These are phyloP conservation scores for Pestalotiopsis fici DNA, from an alignment of 2,329 filamentous ascomycete species.

Conservation along the genomic window DNA sequence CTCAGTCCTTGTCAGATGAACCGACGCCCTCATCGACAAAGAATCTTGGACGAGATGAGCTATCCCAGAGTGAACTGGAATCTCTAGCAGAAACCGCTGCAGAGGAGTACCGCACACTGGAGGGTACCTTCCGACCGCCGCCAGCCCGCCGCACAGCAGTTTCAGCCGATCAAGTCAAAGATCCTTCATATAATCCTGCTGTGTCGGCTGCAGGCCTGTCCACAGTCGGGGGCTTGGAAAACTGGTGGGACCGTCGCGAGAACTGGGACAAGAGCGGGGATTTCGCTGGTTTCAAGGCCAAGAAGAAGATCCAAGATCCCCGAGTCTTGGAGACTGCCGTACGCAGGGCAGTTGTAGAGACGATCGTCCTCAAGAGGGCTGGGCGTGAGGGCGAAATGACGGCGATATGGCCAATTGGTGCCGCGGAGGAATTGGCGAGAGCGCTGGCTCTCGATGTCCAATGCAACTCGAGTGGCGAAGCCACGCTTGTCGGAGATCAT, in stretches of 20 bases:
- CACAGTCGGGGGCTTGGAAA: constrained; percentile 44
- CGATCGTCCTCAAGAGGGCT: constrained; percentile 42
- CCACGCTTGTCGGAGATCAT: constrained; percentile 39
- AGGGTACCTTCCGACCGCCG: constrained; percentile 14
- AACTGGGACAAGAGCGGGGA: constrained; percentile 50
- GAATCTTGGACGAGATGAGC: not conserved
- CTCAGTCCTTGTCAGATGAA: not conserved
- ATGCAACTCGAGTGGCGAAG: constrained; percentile 38
- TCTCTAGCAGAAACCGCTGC: not conserved
- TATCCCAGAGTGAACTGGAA: not conserved
- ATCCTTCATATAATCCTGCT: constrained; percentile 48
- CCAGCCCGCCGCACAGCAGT: constrained; percentile 27
- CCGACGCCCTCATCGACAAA: not conserved
- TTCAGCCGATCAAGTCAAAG: constrained; percentile 26
- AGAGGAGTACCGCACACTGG: not conserved
- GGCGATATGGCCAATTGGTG: constrained; percentile 21
- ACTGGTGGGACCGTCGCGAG: constrained; percentile 57
- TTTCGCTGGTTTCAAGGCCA: constrained; percentile 43
- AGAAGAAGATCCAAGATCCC: constrained; percentile 41
- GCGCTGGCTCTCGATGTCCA: constrained; percentile 39
- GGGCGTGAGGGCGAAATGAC: constrained; percentile 24
- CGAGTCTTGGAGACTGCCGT: constrained; percentile 48
- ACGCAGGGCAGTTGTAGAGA: constrained; percentile 54
- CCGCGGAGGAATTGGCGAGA: constrained; percentile 32
- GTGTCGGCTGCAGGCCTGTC: constrained; percentile 44